Percentiles rank a stretch among this genome's conserved stretches.
Conservation (phyloP, 83 land plant species). For the Picea abies region DNA sequence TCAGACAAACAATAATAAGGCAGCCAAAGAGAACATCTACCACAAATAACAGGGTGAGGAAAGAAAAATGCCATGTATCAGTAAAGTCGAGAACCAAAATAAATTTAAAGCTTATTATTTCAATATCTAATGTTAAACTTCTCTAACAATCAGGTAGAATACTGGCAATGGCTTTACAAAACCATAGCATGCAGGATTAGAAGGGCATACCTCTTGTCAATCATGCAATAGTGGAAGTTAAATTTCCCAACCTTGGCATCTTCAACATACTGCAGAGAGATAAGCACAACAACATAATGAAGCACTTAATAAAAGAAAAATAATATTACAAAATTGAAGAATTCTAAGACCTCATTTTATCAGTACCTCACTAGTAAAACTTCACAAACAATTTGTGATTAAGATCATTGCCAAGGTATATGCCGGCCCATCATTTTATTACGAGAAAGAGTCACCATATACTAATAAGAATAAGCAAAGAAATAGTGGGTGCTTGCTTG, state of each 20-base stretch:
- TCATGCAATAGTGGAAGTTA: constrained; percentile 81
- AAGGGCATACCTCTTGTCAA: constrained; percentile 71
- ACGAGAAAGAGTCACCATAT: no score
- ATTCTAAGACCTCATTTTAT: background rate
- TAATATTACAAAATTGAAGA: background rate
- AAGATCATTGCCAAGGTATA: background rate
- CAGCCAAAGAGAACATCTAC: background rate
- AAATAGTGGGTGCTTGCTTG: no score
- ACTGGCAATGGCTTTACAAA: background rate
- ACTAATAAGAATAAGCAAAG: no score
- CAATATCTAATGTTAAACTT: background rate
- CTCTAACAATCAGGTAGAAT: background rate
- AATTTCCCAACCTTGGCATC: constrained; percentile 66
- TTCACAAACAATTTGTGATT: background rate
- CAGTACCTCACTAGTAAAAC: background rate
- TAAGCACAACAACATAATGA: background rate
- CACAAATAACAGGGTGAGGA: background rate
- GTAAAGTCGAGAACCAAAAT: background rate
- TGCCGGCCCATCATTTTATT: background rate
- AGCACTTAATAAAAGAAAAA: background rate
- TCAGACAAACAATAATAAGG: background rate
- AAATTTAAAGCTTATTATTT: background rate
- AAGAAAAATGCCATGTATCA: background rate
- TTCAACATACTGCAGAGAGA: constrained; percentile 72
- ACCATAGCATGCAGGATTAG: background rate